Base-by-base conservation (phyloP, 768 basidiomycete species). In the Auriscalpium vulgare region DNA sequence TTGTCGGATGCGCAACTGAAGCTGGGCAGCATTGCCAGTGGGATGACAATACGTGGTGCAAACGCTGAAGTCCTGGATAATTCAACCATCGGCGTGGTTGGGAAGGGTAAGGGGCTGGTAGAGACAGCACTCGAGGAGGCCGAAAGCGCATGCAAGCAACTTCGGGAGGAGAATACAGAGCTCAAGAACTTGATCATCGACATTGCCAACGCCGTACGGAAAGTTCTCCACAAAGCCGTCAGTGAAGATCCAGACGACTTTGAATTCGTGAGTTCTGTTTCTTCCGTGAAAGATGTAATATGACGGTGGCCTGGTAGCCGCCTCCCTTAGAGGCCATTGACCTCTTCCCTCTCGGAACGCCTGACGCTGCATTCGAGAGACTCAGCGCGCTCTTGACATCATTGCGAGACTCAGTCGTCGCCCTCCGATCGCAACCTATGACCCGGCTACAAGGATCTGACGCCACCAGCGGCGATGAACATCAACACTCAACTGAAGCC, bases 91-190 rank as follows among this genome's bases (percentile, higher is more conserved):
- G 58, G 19, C 36, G 60, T 62, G 17, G 47, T 77, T 10, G 78
- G 78, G 16, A 81, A 74, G 65, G 79, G 81, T 1, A 75, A 77
- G 51, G 76, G 75, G 10, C 78, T 80, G 62, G 64, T 84, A 35
- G 89, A 92, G 59, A 69, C 78, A 35, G 84, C 88, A 7, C 72
- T 92, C 37, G 83, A 85, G 48, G 80, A 91, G 61, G 84, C 88
- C 0, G 89, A 92, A 66, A 74, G 76, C 51, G 81, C 87, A 1
- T 74, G 87, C 40, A 71, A 71, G 21, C 78, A 78, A 46, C 76
- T 92, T 17, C 67, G 73, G 35, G 80, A 84, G 38, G 88, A 93
- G 66, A 90, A 86, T 53, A 65, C 77, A 36, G 72, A 74, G 37
- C 74, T 92, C 37, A 80, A 81, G 53, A 78, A 76, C 35, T 68